phyloP scores from a whole-genome alignment of 352 stramenopile genomes.

The Halophytophthora polymorphica region DNA sequence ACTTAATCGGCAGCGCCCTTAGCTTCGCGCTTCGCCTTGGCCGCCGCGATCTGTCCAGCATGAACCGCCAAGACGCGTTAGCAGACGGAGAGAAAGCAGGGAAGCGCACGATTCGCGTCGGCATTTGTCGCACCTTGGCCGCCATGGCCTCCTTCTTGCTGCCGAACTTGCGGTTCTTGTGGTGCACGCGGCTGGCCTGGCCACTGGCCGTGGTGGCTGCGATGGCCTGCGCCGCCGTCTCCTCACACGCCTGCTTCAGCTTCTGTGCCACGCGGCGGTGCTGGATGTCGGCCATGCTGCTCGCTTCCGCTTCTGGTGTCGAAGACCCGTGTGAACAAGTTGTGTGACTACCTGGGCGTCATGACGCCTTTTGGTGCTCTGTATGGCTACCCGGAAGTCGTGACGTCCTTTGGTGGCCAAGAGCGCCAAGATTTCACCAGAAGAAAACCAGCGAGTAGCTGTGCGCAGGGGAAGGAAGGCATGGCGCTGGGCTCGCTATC shows the following conservation, averaged over 20 bases:
- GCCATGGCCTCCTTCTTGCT: slow-evolving; percentile 80
- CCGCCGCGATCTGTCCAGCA: slow-evolving; percentile 56
- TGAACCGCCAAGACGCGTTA: background rate
- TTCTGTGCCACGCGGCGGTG: slow-evolving; percentile 64
- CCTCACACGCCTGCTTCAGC: slow-evolving; percentile 79
- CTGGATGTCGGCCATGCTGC: slow-evolving; percentile 57
- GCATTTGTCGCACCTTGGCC: slow-evolving; percentile 45
- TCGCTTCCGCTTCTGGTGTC: slow-evolving; percentile 1
- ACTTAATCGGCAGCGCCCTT: slow-evolving; percentile 26
- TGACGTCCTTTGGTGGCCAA: slow-evolving; percentile 1
- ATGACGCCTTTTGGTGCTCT: too few species aligned
- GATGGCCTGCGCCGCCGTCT: slow-evolving; percentile 79
- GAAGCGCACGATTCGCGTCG: too few species aligned
- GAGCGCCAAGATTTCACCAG: slow-evolving; percentile 1
- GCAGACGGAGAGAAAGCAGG: slow-evolving; percentile 3
- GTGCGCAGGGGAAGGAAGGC: too few species aligned
- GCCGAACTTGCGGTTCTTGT: slow-evolving; percentile 84
- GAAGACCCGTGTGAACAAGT: slow-evolving; percentile 5
- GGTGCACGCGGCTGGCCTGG: slow-evolving; percentile 71
- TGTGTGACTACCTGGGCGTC: background rate
- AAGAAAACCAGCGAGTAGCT: too few species aligned
- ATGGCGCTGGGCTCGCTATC: slow-evolving; percentile 10
- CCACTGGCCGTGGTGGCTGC: slow-evolving; percentile 63
- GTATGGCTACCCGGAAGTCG: background rate
- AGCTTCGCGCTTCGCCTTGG: slow-evolving; percentile 69